Percentiles rank a stretch among this genome's conserved stretches.
These are phyloP conservation scores for Dendrobium nobile DNA, from an alignment of 106 monocot genomes.

Conservation along the genomic window DNA sequence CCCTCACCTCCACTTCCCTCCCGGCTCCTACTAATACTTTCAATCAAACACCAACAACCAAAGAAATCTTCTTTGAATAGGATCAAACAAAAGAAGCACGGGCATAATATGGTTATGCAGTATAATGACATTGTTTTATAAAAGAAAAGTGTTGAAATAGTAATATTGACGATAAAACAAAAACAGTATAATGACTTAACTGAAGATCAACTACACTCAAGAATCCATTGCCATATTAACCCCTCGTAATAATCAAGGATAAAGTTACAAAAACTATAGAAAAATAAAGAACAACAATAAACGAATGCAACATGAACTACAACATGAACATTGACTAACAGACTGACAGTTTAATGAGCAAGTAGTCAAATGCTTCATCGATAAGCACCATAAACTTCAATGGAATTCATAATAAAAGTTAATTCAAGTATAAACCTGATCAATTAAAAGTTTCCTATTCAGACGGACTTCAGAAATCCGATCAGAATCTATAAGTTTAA, in stretches of 20 bases:
- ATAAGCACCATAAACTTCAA: background rate
- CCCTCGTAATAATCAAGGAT: background rate
- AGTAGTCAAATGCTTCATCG: background rate
- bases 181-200: background rate
- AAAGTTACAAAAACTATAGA: background rate
- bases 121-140: no score
- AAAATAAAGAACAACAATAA: background rate
- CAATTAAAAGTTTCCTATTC: constrained; percentile 65
- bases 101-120: no score
- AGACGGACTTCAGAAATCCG: constrained; percentile 64
- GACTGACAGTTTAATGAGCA: background rate
- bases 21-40: no score
- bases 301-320: background rate
- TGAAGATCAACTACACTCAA: background rate
- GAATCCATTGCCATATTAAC: background rate
- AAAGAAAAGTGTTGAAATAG: no score
- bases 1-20: no score
- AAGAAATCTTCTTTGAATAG: no score
- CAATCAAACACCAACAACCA: no score
- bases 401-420: background rate
- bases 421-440: constrained; percentile 47
- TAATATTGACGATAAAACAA: no score
- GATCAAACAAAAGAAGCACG: no score
- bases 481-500: constrained; percentile 76
- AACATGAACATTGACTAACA: background rate